A percentile compares a stretch with the other conserved stretches of the same genome.
Conservation (phyloP, 225 moss, liverwort and hornwort genomes). For the Lunularia cruciata region DNA sequence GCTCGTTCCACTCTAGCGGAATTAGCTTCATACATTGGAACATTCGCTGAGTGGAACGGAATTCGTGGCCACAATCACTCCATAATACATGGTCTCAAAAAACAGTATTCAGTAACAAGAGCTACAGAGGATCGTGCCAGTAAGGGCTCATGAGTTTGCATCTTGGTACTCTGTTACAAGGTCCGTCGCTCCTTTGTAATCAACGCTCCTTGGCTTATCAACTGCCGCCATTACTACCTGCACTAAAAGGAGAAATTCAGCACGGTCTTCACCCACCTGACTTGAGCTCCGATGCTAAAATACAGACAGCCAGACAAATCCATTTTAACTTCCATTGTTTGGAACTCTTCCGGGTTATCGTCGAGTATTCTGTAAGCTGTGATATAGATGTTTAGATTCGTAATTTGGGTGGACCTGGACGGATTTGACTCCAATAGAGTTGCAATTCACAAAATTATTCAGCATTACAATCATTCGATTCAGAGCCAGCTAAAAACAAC, state of each 20-base stretch:
- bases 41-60: too few relatives aligned
- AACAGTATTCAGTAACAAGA: neutral
- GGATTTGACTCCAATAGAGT: neutral
- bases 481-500: too few relatives aligned
- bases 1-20: neutral
- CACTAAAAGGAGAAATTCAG: slow-evolving; percentile 36
- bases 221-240: slow-evolving; percentile 89
- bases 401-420: neutral
- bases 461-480: too few relatives aligned
- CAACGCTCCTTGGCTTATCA: slow-evolving; percentile 85
- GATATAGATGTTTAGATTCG: too few relatives aligned
- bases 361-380: too few relatives aligned
- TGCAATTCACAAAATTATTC: neutral
- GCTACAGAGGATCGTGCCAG: slow-evolving; percentile 30
- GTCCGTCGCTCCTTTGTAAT: slow-evolving; percentile 96
- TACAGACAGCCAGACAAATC: too few relatives aligned
- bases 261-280: neutral
- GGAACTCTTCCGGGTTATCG: too few relatives aligned
- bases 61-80: neutral
- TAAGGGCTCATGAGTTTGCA: slow-evolving; percentile 38
- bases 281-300: too few relatives aligned
- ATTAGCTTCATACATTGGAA: too few relatives aligned
- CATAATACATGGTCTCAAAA: neutral
- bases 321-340: neutral
- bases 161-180: slow-evolving; percentile 88